phyloP scores from a whole-genome alignment of 495 filamentous ascomycete genomes.

The Trichoderma orchidacearum region DNA sequence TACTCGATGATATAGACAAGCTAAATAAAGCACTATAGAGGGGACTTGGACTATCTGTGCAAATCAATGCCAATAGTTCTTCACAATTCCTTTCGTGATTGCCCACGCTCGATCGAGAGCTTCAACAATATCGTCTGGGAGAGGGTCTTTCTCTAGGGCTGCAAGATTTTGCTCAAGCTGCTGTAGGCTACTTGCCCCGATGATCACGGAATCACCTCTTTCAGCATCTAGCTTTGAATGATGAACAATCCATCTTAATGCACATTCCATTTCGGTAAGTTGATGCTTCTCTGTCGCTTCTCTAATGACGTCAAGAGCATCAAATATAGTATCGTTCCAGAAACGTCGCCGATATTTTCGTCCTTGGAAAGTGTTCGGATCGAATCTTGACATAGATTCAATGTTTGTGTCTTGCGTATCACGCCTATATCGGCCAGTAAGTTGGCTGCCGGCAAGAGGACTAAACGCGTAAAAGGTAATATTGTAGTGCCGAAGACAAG shows the following conservation, averaged over 20 bases:
- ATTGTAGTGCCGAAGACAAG: conserved; percentile 28
- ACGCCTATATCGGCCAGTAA: no score
- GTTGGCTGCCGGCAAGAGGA: conserved; percentile 35
- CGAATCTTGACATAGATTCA: no score
- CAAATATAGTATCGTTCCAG: no score
- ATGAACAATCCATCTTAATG: conserved; percentile 42
- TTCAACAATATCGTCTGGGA: conserved; percentile 10
- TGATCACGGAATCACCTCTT: conserved; percentile 35
- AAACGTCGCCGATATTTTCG: conserved; percentile 28
- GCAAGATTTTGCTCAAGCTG: conserved; percentile 38
- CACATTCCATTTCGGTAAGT: conserved; percentile 19
- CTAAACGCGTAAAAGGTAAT: conserved; percentile 35
- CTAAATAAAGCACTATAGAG: no score
- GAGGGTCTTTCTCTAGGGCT: conserved; percentile 30
- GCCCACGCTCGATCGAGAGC: no score
- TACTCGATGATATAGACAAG: no score
- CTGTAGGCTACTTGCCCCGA: conserved; percentile 27
- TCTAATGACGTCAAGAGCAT: conserved; percentile 12
- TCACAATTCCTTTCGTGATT: no score
- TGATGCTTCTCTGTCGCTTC: background rate
- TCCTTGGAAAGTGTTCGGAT: conserved; percentile 29
- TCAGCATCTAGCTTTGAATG: conserved; percentile 30
- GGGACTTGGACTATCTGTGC: no score
- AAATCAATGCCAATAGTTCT: no score
- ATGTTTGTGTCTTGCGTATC: no score